Base-by-base conservation (phyloP, 2,329 filamentous ascomycete species). In the Amesomyces nigricolor region DNA sequence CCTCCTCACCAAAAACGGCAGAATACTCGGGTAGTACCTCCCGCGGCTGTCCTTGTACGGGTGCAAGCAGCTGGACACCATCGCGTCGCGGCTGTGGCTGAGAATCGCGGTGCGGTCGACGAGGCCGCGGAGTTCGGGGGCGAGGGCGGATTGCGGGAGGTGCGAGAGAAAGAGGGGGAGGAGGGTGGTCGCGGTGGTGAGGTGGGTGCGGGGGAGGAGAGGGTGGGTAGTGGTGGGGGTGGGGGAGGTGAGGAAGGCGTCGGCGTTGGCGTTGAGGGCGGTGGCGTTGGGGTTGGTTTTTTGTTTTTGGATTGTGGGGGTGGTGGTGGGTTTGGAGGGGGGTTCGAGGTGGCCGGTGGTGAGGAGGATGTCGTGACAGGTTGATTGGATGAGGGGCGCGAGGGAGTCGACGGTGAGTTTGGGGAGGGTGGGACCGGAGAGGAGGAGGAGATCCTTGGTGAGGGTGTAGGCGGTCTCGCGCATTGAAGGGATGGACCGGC, bases 41-140 rank as follows among this genome's bases (percentile, higher is more conserved):
- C 85, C 80, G 66, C 84, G 78, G 65, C 81, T 75, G 65, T 84
- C 75, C 59, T 83, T 73, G 69, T 85, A 82, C 0, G 90, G 89
- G 69, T 94, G 90, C 57, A 96, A 74, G 11, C 95, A 84, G 68
- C 89, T 92, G 5, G 90, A 83, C 10, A 94, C 66, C 80, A 96
- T 88, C 42, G 88, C 86, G 32, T 85, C 76, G 66, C 83, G 85
- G 68, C 86, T 78, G 57, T 79, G 77, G 5, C 78, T 80, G 19
- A 96, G 73, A 54, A 96, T 86, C 17, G 89, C 87, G 2, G 88
- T 89, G 61, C 88, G 87, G 66, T 96, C 90, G 59, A 96, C 77
- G 47, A 89, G 82, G 10, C 85, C 81, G 51, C 92, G 85, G 17
- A 89, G 67, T 2, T 87, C 81, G 8, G 86, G 81, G n/a, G 87